Conservation (phyloP, 805 yeast genomes). For the Wickerhamomyces chaumierensis region DNA sequence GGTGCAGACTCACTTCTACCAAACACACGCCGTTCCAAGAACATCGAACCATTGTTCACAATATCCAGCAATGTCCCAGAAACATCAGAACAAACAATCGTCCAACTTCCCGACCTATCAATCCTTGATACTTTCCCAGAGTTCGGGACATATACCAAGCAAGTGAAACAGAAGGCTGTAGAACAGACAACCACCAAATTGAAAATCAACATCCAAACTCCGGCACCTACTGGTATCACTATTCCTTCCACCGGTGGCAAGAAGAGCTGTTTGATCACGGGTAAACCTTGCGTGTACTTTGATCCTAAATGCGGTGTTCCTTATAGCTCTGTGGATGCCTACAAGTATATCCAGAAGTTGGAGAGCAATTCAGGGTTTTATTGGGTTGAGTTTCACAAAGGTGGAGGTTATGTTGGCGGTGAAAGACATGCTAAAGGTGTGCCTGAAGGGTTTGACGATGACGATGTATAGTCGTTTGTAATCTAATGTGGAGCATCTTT, state of each 20-base stretch:
- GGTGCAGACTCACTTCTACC: constrained; percentile 49
- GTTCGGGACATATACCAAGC: constrained; percentile 45
- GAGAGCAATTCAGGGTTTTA: constrained; percentile 44
- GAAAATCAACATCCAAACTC: constrained; percentile 44
- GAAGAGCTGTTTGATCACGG: constrained; percentile 64
- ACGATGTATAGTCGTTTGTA: no score
- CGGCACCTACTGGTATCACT: constrained; percentile 65
- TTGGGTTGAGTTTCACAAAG: constrained; percentile 40
- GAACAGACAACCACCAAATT: constrained; percentile 35
- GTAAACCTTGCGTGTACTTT: constrained; percentile 67
- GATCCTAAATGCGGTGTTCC: constrained; percentile 88
- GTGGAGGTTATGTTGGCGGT: constrained; percentile 36
- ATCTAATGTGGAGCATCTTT: no score
- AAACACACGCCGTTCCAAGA: constrained; percentile 40
- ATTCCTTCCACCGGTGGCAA: constrained; percentile 52
- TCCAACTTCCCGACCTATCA: constrained; percentile 29
- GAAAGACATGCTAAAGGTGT: constrained; percentile 70
- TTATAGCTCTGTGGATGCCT: constrained; percentile 75
- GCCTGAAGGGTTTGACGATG: constrained; percentile 79
- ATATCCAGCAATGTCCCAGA: constrained; percentile 22
- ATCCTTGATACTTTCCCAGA: constrained; percentile 31
- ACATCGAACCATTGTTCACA: constrained; percentile 38
- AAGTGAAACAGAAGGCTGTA: constrained; percentile 29
- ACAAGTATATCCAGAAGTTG: constrained; percentile 46
- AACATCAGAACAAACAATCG: constrained; percentile 5